Evolutionary conservation across 2,329 filamentous ascomycete species (phyloP), one percentile per base, ranked within the genome.

Genomic region (Exophiala phaeomuriformis): DNA sequence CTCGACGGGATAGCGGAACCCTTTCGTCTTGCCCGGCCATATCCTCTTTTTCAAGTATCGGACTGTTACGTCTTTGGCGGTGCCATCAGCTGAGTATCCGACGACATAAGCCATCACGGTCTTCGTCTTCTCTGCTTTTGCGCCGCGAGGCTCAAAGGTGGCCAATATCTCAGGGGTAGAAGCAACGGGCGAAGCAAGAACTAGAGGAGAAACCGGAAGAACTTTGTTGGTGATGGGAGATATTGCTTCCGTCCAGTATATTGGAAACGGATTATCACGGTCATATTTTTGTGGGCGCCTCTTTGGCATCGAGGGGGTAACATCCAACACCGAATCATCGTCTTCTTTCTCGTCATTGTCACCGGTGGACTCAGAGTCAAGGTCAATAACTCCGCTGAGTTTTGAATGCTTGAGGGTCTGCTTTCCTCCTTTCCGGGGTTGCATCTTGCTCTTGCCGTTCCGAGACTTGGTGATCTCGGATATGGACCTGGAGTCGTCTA

Each of bases 41-140:
- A 85, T 78, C 53, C 86, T 86, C 27, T 85, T 82, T 64, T 85
- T 90, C 5, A 98, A 73, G 67, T 98, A 98, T 30, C 93, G 81
- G 7, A 93, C 84, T 0, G 93, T 98, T 10, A 98, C 86, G 66
- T 98, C 93, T 67, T 97, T 97, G 8, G 89, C 90, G 0, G 89
- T 90, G 1, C 88, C 88, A 65, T 97, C 90, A 2, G 81, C 71
- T 0, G 87, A 88, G 69, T 87, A 88, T 0, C 86, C 90, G 19
- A 97, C 76, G 2, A 95, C 80, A 64, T 98, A 98, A 43, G 88
- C 87, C 64, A 95, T 89, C 8, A 95, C 82, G 68, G 97, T 91
- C 62, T 88, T 91, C 0, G 86, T 82, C 64, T 86, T 89, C 33
- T 95, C 89, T 0, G 90, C 89, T 65, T 86, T 88, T 35, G 77